A percentile compares a stretch with the other conserved stretches of the same genome.
Conservation (phyloP, 495 filamentous ascomycete genomes). For the Cudoniella acicularis region DNA sequence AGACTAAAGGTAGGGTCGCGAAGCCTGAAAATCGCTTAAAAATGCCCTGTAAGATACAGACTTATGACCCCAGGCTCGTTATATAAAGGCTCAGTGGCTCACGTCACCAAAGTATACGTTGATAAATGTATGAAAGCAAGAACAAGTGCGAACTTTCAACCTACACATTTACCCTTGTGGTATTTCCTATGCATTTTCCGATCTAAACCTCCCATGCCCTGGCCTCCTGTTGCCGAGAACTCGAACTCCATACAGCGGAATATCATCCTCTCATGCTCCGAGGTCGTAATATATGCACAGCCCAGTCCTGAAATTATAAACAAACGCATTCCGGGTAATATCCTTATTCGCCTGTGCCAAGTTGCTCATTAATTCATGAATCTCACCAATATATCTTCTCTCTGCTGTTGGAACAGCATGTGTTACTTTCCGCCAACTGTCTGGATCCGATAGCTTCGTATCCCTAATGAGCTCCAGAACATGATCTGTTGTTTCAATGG, state of each 20-base stretch:
- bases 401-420: conserved; percentile 75
- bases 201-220: no score
- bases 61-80: no score
- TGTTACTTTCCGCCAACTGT: conserved; percentile 81
- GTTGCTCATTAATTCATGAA: conserved; percentile 71
- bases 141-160: no score
- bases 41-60: no score
- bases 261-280: conserved; percentile 36
- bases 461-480: conserved; percentile 75
- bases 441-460: conserved; percentile 73
- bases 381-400: conserved; percentile 79
- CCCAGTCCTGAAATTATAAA: conserved; percentile 77
- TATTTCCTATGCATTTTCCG: no score
- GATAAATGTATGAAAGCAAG: no score
- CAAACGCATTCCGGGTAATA: conserved; percentile 61
- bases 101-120: no score
- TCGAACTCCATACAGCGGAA: background rate
- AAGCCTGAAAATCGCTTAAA: no score
- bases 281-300: conserved; percentile 75
- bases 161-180: no score
- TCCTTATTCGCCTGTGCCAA: conserved; percentile 55
- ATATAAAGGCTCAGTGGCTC: no score
- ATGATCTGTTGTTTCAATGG: conserved; percentile 83
- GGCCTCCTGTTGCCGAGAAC: no score
- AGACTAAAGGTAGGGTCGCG: no score